Evolutionary conservation across 495 filamentous ascomycete species (phyloP).

Genomic region (Podospora tetraspora): DNA sequence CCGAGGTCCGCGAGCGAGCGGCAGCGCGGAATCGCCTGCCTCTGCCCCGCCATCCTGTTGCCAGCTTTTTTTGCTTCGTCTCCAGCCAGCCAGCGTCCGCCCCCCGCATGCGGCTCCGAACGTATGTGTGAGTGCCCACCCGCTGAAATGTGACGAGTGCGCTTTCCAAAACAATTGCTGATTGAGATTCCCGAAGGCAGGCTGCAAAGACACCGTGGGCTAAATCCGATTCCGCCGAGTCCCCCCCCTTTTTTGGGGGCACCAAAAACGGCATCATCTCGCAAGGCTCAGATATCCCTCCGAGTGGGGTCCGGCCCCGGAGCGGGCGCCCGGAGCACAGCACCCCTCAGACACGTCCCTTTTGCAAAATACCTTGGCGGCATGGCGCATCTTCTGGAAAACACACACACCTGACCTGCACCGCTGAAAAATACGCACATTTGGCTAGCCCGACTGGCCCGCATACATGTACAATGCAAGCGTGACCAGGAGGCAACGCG

Average conservation of each 20-base stretch:
- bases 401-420: not conserved
- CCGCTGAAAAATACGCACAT: not conserved
- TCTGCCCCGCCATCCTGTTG: not conserved
- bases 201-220: not conserved
- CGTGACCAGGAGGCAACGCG: not conserved
- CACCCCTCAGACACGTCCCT: not conserved
- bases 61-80: not conserved
- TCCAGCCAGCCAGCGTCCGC: not conserved
- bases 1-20: not conserved
- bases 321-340: constrained; percentile 1
- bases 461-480: not conserved
- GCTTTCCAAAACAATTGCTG: not conserved
- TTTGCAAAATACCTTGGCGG: not conserved
- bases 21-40: not conserved
- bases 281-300: not conserved
- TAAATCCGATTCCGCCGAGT: not conserved
- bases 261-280: not conserved
- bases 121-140: not conserved
- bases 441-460: not conserved
- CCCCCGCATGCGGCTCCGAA: not conserved
- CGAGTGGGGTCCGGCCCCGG: constrained; percentile 5
- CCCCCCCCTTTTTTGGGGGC: not conserved
- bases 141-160: not conserved
- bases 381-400: not conserved
- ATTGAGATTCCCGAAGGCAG: not conserved